Evolutionary conservation across 495 filamentous ascomycete genomes (phyloP).

Genomic region (Copromyces sp.): DNA sequence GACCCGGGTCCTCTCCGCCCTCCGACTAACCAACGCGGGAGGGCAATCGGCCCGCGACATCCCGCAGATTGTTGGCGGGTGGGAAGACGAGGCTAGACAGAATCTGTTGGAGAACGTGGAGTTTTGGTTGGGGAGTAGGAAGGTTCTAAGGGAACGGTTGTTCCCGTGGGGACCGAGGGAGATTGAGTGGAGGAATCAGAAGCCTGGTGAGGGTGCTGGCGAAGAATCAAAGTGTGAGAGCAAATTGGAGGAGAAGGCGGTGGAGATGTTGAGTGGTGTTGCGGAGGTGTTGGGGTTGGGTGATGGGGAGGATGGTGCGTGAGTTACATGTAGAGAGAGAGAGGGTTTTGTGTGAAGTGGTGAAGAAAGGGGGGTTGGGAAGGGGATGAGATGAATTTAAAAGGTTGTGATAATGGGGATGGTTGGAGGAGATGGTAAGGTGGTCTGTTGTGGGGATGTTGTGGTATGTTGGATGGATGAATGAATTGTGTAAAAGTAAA

Average conservation of each 20-base stretch:
- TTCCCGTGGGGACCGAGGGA: conserved; percentile 64
- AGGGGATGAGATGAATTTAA: background rate
- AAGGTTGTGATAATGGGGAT: background rate
- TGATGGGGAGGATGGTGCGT: conserved; percentile 26
- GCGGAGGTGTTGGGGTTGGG: conserved; percentile 39
- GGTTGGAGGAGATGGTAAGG: background rate
- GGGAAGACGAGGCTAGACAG: conserved; percentile 46
- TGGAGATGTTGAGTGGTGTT: conserved; percentile 50
- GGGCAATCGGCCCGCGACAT: conserved; percentile 39
- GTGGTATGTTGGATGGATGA: background rate
- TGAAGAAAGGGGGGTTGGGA: background rate
- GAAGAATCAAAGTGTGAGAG: conserved; percentile 38
- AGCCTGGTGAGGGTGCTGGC: conserved; percentile 3
- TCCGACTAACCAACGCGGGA: conserved; percentile 45
- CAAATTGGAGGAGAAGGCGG: conserved; percentile 61
- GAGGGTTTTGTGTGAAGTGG: background rate
- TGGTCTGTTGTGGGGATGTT: background rate
- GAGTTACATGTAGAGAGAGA: background rate
- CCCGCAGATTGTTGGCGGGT: conserved; percentile 49
- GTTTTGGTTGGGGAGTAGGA: conserved; percentile 53
- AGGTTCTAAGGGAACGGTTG: conserved; percentile 54
- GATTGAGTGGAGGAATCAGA: conserved; percentile 44
- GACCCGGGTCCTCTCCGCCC: conserved; percentile 49
- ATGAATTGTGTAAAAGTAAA: background rate
- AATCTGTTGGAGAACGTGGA: conserved; percentile 67